Evolutionary conservation across 2,329 filamentous ascomycete genomes (phyloP).

Genomic region (Scorias spongiosa): DNA sequence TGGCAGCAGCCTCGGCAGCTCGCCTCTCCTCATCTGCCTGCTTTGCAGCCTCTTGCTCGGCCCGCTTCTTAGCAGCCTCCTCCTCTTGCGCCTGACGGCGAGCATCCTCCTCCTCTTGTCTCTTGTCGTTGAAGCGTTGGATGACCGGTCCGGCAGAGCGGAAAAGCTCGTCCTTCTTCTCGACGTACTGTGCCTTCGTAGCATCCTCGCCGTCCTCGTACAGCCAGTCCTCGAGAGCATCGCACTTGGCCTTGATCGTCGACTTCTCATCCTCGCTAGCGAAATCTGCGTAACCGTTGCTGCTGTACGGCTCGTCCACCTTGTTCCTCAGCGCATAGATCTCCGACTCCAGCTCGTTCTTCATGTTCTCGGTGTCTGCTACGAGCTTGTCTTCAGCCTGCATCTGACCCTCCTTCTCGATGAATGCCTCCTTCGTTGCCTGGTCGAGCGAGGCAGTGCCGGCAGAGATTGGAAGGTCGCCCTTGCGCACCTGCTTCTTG

Average conservation of each 20-base stretch:
- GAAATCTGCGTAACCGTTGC: slow-evolving; percentile 47
- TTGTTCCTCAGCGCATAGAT: slow-evolving; percentile 96
- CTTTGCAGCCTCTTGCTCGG: slow-evolving; percentile 57
- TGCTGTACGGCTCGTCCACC: slow-evolving; percentile 68
- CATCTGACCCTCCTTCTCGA: slow-evolving; percentile 81
- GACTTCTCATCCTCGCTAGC: slow-evolving; percentile 85
- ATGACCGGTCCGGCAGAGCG: slow-evolving; percentile 79
- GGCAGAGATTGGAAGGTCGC: slow-evolving; percentile 74
- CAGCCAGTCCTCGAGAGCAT: slow-evolving; percentile 85
- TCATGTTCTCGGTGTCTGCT: slow-evolving; percentile 95
- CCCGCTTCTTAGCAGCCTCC: slow-evolving; percentile 44
- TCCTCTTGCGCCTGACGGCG: slow-evolving; percentile 52
- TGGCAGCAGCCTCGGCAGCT: slow-evolving; percentile 32
- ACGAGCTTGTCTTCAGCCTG: slow-evolving; percentile 97
- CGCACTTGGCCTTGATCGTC: slow-evolving; percentile 70
- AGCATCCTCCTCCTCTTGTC: slow-evolving; percentile 71
- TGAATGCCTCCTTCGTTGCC: slow-evolving; percentile 46
- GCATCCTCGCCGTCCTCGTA: slow-evolving; percentile 95
- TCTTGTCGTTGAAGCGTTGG: slow-evolving; percentile 89
- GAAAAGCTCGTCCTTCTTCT: slow-evolving; percentile 93
- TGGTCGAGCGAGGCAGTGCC: slow-evolving; percentile 70
- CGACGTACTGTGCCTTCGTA: slow-evolving; percentile 80
- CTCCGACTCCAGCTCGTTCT: slow-evolving; percentile 96
- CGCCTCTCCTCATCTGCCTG: slow-evolving; percentile 56
- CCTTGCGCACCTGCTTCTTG: slow-evolving; percentile 98